phyloP scores from a whole-genome alignment of 2,329 filamentous ascomycete species.

The Cladosporium halotolerans region DNA sequence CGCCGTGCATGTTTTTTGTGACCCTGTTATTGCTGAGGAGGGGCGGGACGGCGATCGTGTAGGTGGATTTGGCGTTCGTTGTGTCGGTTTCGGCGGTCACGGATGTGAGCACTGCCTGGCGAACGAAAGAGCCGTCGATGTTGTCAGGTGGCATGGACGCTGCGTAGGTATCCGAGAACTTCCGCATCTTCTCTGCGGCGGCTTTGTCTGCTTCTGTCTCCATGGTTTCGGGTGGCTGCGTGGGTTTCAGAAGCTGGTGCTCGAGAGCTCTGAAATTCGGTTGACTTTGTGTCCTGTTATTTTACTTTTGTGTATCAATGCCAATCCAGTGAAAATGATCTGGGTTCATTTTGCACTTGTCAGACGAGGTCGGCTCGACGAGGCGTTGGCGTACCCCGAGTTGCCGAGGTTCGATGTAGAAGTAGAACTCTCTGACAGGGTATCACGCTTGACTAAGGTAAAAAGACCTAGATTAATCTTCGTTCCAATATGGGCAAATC shows the following conservation, averaged over 20 bases:
- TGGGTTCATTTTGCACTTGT: too few relatives aligned
- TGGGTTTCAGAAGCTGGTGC: not conserved
- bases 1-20: slow-evolving; percentile 24
- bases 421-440: too few relatives aligned
- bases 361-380: too few relatives aligned
- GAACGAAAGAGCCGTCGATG: slow-evolving; percentile 2
- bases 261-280: too few relatives aligned
- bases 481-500: too few relatives aligned
- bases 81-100: slow-evolving; percentile 2
- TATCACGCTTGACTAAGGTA: too few relatives aligned
- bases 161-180: not conserved
- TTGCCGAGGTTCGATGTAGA: too few relatives aligned
- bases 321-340: too few relatives aligned
- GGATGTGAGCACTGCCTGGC: not conserved
- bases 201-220: not conserved
- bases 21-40: not conserved
- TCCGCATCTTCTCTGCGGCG: not conserved
- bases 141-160: not conserved
- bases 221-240: not conserved
- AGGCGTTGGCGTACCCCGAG: too few relatives aligned
- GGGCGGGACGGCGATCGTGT: not conserved
- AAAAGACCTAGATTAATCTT: too few relatives aligned
- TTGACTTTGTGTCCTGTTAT: not conserved
- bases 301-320: too few relatives aligned
- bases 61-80: not conserved